phyloP scores from a whole-genome alignment of 2,329 filamentous ascomycete genomes.

The Hortaea werneckii region DNA sequence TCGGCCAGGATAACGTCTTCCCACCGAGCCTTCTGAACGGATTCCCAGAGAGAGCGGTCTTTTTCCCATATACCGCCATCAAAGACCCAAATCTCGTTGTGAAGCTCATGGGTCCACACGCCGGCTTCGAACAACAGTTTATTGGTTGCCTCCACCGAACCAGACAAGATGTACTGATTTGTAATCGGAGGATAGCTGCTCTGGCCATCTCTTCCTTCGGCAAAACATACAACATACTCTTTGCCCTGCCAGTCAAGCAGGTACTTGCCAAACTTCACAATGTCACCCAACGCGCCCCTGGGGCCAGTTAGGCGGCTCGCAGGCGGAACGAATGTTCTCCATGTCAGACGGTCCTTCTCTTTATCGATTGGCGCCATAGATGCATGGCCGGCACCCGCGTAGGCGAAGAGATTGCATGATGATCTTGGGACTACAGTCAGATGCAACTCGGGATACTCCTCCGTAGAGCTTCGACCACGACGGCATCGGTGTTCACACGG shows the following conservation, averaged over 20 bases:
- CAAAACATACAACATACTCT: slow-evolving; percentile 34
- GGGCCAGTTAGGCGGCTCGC: slow-evolving; percentile 27
- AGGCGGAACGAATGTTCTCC: slow-evolving; percentile 30
- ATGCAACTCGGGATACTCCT: slow-evolving; percentile 37
- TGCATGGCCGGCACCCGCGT: slow-evolving; percentile 33
- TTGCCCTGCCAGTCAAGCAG: slow-evolving; percentile 35
- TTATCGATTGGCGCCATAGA: slow-evolving; percentile 32
- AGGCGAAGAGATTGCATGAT: slow-evolving; percentile 30
- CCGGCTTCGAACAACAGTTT: slow-evolving; percentile 47
- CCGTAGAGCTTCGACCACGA: slow-evolving; percentile 36
- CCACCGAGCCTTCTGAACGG: slow-evolving; percentile 48
- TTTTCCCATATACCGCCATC: slow-evolving; percentile 56
- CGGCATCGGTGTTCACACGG: slow-evolving; percentile 34
- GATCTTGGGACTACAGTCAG: slow-evolving; percentile 29
- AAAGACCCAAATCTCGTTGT: slow-evolving; percentile 57
- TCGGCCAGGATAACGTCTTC: slow-evolving; percentile 57
- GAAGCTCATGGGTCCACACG: slow-evolving; percentile 46
- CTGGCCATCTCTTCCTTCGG: slow-evolving; percentile 31
- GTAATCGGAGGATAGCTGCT: slow-evolving; percentile 23
- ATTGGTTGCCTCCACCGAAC: slow-evolving; percentile 30
- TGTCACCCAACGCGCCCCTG: slow-evolving; percentile 28
- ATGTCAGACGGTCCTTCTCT: slow-evolving; percentile 29
- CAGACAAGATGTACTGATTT: slow-evolving; percentile 36
- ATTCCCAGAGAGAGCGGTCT: slow-evolving; percentile 49
- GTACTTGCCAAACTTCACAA: slow-evolving; percentile 35